phyloP scores from a whole-genome alignment of 495 filamentous ascomycete genomes.

The Xylaria telfairii region DNA sequence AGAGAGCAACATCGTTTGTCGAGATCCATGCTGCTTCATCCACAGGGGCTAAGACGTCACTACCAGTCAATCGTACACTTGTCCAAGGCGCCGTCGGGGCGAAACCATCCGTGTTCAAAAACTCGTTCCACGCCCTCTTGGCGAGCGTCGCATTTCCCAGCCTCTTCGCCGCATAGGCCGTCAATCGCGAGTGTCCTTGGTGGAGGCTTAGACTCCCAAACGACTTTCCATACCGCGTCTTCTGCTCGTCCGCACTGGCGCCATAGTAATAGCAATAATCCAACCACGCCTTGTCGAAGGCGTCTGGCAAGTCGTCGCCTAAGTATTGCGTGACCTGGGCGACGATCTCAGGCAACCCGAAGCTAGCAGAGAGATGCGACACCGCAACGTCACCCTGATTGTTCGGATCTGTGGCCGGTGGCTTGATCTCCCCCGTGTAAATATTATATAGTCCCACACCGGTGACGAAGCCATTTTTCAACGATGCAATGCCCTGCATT shows the following conservation, averaged over 20 bases:
- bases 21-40: constrained; percentile 52
- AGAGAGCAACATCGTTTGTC: constrained; percentile 52
- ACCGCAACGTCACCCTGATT: constrained; percentile 49
- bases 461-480: constrained; percentile 57
- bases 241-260: constrained; percentile 46
- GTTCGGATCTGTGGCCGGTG: constrained; percentile 48
- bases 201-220: constrained; percentile 46
- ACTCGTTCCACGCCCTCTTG: constrained; percentile 51
- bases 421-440: constrained; percentile 44
- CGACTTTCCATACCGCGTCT: constrained; percentile 46
- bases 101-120: constrained; percentile 47
- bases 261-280: constrained; percentile 55
- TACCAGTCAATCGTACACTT: constrained; percentile 40
- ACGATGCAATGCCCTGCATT: constrained; percentile 47
- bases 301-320: constrained; percentile 35
- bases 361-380: constrained; percentile 53
- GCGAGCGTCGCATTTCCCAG: constrained; percentile 43
- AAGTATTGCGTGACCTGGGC: constrained; percentile 47
- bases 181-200: constrained; percentile 55
- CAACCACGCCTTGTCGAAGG: constrained; percentile 49
- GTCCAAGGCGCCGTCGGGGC: constrained; percentile 41
- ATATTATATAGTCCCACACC: constrained; percentile 52
- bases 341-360: constrained; percentile 54
- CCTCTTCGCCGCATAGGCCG: constrained; percentile 47
- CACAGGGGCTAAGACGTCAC: constrained; percentile 43